Evolutionary conservation across 768 basidiomycete genomes (phyloP), one percentile per base, ranked within the genome.

Genomic region (Multifurca ochricompacta): DNA sequence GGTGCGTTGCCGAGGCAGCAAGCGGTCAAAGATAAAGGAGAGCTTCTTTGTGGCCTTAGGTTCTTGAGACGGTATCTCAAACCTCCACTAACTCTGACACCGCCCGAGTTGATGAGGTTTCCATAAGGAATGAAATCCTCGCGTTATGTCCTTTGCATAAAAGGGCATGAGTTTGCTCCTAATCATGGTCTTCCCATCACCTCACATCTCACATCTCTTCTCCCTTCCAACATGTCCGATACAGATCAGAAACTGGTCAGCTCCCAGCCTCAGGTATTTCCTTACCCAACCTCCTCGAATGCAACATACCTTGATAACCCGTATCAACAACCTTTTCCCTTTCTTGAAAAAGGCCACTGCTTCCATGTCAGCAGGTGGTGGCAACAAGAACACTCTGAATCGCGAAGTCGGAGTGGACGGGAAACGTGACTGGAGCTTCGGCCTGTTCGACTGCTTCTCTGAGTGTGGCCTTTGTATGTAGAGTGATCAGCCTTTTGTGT

Each of bases 371-470:
- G 13, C 8, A 11, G 36, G 51, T 2, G 36, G 51, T 2, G 52
- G 59, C 13, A 35, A 36, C 48, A 51, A 34, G 16, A 70, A 70
- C 51, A 62, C 59, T 10, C 30, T 53, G 48, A 66, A 67, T 54
- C 58, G 62, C 41, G 64, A 67, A 16, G 43, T 56, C 16, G 60
- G 66, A 40, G 3, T 32, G 6, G 44, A 59, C 10, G 72, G 74
- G 18, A 14, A 59, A 27, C 68, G 76, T 54, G 63, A 61, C 23
- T 70, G 69, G 69, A 67, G 64, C 47, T 39, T 54, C 40, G 64
- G 64, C 9, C n/a, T 68, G 27, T 63, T 37, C 43, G 57, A 58
- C 48, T 69, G 65, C 60, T 61, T 54, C 40, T 53, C 50, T 25
- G 59, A 58, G 30, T 56, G 53, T 49, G 54, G 60, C 28, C 62